Evolutionary conservation across 2,329 filamentous ascomycete species (phyloP), one percentile per base, ranked within the genome.

Genomic region (Trichophaea hybrida): DNA sequence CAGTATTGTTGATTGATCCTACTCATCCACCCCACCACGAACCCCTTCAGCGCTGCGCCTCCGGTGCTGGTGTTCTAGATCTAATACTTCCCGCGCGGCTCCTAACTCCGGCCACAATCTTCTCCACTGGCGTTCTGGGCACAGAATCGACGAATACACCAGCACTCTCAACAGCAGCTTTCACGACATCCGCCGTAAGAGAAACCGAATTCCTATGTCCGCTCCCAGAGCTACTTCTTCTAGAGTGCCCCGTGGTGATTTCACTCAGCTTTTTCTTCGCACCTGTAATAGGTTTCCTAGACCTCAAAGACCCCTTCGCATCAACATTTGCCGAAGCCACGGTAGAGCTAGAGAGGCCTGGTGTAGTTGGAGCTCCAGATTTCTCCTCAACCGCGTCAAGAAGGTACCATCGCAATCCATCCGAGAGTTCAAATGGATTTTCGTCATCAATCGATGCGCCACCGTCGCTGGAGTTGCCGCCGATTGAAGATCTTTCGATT

Each of bases 321-420:
- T 93, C 89, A 43, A 96, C 86, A 57, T 85, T 85, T 64, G 88
- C 89, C 43, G 87, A 85, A 10, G 88, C 88, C 13, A 96, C 90
- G 0, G 93, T 97, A 65, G 85, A 90, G 72, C 94, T 95, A 43
- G 87, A 88, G 58, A 95, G 79, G 0, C 91, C 90, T 0, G 93
- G 91, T 0, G 91, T 97, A n/a, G 86, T 84, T 0, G 93, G 93
- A 1, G 78, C 78, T 1, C 86, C 86, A 0, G 88, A 82, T 69
- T 95, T 96, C 72, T 98, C 93, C 73, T 98, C 93, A 1, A 81
- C 79, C 0, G 93, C 93, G 70, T 98, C 91, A 38, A 98, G 84
- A 5, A 98, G 79, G 72, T 96, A 97, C 93, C 93, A 98, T 37
- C 91, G 83, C 52, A 98, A 75, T 2, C 93, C 93, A 68, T 98